A percentile compares a stretch with the other conserved stretches of the same genome.
phyloP scores from a whole-genome alignment of 768 basidiomycete genomes.

The Tylopilus rubrobrunneus region DNA sequence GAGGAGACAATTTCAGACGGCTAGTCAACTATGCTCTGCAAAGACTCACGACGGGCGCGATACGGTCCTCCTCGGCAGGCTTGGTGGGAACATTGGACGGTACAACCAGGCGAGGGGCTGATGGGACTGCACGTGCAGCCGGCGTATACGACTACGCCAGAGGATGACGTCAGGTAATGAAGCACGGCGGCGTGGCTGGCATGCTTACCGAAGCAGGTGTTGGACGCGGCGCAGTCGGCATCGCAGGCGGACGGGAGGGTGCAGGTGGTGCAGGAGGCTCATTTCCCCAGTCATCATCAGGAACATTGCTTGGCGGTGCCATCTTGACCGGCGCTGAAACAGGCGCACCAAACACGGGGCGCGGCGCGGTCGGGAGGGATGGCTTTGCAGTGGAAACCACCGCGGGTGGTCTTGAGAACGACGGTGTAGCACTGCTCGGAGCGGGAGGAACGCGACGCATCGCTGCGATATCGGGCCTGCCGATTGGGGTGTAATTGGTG shows the following conservation, averaged over 20 bases:
- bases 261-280: conserved; percentile 42
- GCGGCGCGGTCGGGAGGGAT: conserved; percentile 38
- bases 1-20: background rate
- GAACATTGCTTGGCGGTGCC: conserved; percentile 38
- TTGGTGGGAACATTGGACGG: conserved; percentile 56
- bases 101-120: conserved; percentile 35
- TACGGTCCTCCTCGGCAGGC: conserved; percentile 75
- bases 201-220: conserved; percentile 35
- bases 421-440: background rate
- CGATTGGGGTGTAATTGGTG: conserved; percentile 71
- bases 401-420: background rate
- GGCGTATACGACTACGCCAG: conserved; percentile 22
- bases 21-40: background rate
- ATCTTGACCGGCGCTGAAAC: conserved; percentile 40
- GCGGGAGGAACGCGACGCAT: conserved; percentile 46
- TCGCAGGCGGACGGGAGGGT: conserved; percentile 44
- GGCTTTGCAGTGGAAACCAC: conserved; percentile 18
- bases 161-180: background rate
- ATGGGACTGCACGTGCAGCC: conserved; percentile 26
- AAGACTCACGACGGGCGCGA: conserved; percentile 60
- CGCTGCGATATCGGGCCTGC: conserved; percentile 64
- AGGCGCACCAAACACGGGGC: conserved; percentile 48
- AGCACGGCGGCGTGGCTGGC: background rate
- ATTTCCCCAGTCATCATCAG: conserved; percentile 59
- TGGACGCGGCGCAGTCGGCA: conserved; percentile 42